Conservation (phyloP, 2,329 filamentous ascomycete genomes). For the Fusarium multiceps region DNA sequence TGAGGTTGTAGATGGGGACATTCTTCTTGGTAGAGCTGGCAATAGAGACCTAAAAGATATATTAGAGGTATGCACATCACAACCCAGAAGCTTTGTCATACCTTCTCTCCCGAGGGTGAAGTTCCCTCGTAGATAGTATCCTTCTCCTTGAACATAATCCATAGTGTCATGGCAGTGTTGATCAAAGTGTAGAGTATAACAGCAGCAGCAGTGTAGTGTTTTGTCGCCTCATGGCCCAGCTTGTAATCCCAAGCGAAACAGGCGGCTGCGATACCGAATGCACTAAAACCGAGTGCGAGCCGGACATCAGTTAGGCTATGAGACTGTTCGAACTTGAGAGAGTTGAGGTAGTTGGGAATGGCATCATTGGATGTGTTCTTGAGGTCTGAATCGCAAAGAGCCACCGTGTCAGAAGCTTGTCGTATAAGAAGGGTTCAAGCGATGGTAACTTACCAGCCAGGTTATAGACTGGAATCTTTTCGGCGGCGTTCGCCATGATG, state of each 20-base stretch:
- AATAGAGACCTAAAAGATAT: constrained; percentile 73
- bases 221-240: constrained; percentile 87
- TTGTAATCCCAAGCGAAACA: constrained; percentile 95
- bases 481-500: constrained; percentile 52
- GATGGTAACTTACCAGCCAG: constrained; percentile 63
- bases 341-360: constrained; percentile 91
- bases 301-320: constrained; percentile 85
- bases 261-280: constrained; percentile 81
- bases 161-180: constrained; percentile 82
- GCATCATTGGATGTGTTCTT: constrained; percentile 98
- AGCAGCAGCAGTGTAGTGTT: constrained; percentile 81
- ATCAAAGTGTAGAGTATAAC: constrained; percentile 83
- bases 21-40: constrained; percentile 80
- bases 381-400: constrained; percentile 71
- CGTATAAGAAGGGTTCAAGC: constrained; percentile 1
- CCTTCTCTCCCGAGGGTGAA: constrained; percentile 73
- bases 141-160: constrained; percentile 87
- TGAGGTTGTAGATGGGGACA: constrained; percentile 82
- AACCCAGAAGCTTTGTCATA: constrained; percentile 58
- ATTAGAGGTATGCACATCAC: constrained; percentile 17
- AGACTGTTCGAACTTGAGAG: constrained; percentile 84
- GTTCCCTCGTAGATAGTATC: constrained; percentile 83
- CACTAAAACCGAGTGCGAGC: constrained; percentile 83
- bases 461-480: constrained; percentile 75
- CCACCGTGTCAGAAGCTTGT: constrained; percentile 45